phyloP scores from a whole-genome alignment of 805 yeast species.

The Myxozyma mucilagina region DNA sequence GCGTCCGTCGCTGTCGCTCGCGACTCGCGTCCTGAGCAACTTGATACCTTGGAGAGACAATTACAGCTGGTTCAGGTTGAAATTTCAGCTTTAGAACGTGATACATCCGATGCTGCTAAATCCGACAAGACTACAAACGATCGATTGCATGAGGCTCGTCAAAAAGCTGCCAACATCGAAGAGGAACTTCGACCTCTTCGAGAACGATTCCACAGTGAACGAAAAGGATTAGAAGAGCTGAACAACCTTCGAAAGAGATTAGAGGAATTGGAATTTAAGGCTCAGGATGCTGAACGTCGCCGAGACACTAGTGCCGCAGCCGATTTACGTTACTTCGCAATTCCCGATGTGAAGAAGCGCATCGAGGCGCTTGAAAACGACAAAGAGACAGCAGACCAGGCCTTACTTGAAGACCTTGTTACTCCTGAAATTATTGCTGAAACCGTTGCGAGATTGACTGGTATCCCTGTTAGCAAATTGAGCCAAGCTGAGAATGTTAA shows the following conservation, averaged over 20 bases:
- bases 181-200: constrained; percentile 83
- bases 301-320: constrained; percentile 93
- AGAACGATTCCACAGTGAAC: constrained; percentile 81
- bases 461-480: constrained; percentile 92
- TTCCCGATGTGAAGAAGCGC: constrained; percentile 82
- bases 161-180: constrained; percentile 76
- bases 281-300: constrained; percentile 95
- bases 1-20: constrained; percentile 98
- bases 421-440: constrained; percentile 92
- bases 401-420: constrained; percentile 84
- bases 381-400: constrained; percentile 63
- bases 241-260: constrained; percentile 84
- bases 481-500: constrained; percentile 94
- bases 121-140: constrained; percentile 74
- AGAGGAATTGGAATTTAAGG: constrained; percentile 90
- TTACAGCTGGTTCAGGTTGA: constrained; percentile 90
- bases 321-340: constrained; percentile 94
- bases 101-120: constrained; percentile 67
- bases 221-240: constrained; percentile 86
- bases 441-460: constrained; percentile 94
- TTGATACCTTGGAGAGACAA: constrained; percentile 91
- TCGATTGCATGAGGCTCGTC: constrained; percentile 74
- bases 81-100: constrained; percentile 95
- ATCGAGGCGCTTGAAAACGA: constrained; percentile 75
- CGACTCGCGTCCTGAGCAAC: constrained; percentile 96